Evolutionary conservation across 805 yeast species (phyloP), one percentile per base, ranked within the genome.

Genomic region (Dipodascopsis tothii): DNA sequence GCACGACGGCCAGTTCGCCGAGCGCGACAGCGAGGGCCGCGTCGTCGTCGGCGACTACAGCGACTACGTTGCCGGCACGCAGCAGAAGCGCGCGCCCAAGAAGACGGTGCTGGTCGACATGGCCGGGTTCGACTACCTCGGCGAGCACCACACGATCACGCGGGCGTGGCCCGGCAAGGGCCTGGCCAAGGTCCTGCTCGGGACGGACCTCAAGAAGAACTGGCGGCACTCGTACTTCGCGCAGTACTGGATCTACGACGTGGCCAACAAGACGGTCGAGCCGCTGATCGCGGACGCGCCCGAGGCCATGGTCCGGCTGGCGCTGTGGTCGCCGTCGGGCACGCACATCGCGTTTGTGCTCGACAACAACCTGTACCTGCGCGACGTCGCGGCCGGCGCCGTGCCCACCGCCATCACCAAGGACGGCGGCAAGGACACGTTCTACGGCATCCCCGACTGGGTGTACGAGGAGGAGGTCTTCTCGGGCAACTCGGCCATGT

Each of bases 371-470:
- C 71, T 87, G n/a, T 86, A 69, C 58, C 55, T 83, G 11, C 70
- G 73, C 54, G 61, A 71, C 39, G 52, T 75, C 0, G 69, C 75
- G 28, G 46, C 66, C 2, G 37, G 41, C 3, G 35, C 59, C 49
- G 45, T 65, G 0, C 55, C 66, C 0, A 64, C 56, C 3, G 80
- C 77, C 50, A 64, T 84, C 11, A 83, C 96, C 0, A 47, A 48
- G 33, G 92, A 83, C 56, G 95, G 95, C 14, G 78, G 79, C 27
- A 40, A 46, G 16, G 71, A 68, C 1, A 68, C 84, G 5, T 85
- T 86, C 64, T 82, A 87, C 59, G 96, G 95, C 2, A 80, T 80
- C 48, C 94, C 95, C 0, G 95, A 86, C 59, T 86, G 96, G 96
- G 94, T 85, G 5, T 86, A 86, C 55, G 96, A 87, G 58, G 96